A percentile compares a stretch with the other conserved stretches of the same genome.
phyloP scores from a whole-genome alignment of 768 basidiomycete genomes.

The Asterophora parasitica region DNA sequence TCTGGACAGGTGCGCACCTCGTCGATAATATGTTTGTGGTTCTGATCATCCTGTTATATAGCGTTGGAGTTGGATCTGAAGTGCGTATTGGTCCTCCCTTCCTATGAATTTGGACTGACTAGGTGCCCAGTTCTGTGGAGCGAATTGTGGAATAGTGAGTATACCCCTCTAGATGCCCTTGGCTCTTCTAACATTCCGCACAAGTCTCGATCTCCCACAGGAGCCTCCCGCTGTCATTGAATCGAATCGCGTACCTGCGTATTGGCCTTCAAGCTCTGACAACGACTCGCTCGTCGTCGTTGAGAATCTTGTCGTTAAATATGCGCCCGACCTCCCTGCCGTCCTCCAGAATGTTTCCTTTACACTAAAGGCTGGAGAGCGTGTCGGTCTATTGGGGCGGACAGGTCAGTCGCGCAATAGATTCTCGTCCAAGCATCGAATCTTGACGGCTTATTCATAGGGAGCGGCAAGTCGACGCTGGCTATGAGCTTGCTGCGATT shows the following conservation, averaged over 20 bases:
- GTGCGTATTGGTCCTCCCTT: conserved; percentile 35
- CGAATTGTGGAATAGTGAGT: conserved; percentile 80
- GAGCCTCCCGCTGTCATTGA: conserved; percentile 79
- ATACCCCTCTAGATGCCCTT: neutral
- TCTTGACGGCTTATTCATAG: conserved; percentile 23
- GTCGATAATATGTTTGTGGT: neutral
- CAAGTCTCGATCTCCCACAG: conserved; percentile 70
- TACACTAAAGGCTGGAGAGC: conserved; percentile 61
- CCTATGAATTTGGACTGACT: neutral
- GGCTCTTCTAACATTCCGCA: neutral
- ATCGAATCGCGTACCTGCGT: conserved; percentile 74
- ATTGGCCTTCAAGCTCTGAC: conserved; percentile 81
- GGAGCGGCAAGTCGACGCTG: conserved; percentile 78
- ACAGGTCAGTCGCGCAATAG: conserved; percentile 41
- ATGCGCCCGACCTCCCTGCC: conserved; percentile 78
- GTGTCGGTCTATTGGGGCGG: conserved; percentile 76
- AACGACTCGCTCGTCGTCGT: conserved; percentile 57
- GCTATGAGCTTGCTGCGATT: conserved; percentile 86
- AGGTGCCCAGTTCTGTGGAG: conserved; percentile 69
- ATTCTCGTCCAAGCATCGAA: neutral
- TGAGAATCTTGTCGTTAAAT: conserved; percentile 75
- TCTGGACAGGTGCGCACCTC: conserved; percentile 34
- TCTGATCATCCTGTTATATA: conserved; percentile 26
- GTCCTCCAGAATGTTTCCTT: conserved; percentile 78
- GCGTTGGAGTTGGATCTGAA: conserved; percentile 72